phyloP scores from a whole-genome alignment of 768 basidiomycete species.

The Russula foetens region DNA sequence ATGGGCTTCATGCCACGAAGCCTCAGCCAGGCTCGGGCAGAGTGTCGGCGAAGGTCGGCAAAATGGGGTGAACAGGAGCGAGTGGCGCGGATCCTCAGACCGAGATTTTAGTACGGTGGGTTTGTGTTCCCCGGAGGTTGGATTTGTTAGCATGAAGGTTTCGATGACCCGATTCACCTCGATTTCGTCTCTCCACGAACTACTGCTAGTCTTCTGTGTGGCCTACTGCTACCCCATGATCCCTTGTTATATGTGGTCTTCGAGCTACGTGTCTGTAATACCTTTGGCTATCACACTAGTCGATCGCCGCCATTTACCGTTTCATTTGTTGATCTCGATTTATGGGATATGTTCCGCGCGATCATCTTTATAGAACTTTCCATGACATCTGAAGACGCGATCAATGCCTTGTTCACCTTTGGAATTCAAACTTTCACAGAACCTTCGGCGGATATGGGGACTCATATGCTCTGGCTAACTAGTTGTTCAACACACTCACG shows the following conservation, averaged over 20 bases:
- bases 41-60: neutral
- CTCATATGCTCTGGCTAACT: neutral
- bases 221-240: neutral
- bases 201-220: neutral
- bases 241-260: neutral
- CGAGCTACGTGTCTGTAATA: neutral
- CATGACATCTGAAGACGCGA: conserved; percentile 14
- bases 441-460: neutral
- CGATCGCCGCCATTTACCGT: no score
- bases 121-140: neutral
- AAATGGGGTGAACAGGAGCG: neutral
- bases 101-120: neutral
- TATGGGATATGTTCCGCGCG: neutral
- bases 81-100: neutral
- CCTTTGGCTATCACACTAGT: no score
- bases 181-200: neutral
- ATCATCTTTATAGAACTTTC: no score
- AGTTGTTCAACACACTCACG: neutral
- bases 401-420: neutral
- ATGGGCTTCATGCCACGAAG: neutral
- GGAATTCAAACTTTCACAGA: conserved; percentile 1
- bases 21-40: neutral
- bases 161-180: neutral
- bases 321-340: neutral
- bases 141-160: neutral